Conservation (phyloP, 345 rosid species). For the Moricandia moricandioides region DNA sequence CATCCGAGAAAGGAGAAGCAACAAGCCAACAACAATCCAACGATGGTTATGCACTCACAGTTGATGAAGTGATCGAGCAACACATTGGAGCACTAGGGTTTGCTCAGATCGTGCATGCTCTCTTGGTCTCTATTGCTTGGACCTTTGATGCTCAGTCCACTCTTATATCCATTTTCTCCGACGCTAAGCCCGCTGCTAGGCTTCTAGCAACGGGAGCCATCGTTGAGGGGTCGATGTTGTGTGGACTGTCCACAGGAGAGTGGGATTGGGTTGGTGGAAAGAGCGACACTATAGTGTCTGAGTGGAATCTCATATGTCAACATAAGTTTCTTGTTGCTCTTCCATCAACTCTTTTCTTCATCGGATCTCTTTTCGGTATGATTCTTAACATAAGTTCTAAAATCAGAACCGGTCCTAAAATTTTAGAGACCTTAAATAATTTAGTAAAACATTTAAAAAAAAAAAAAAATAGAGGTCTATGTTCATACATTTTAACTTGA, state of each 20-base stretch:
- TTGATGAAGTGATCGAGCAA: constrained; percentile 64
- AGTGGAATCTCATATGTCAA: constrained; percentile 71
- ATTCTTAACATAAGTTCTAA: not conserved
- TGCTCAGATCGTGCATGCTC: constrained; percentile 59
- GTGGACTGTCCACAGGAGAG: constrained; percentile 46
- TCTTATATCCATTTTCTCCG: constrained; percentile 64
- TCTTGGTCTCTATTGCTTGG: constrained; percentile 69
- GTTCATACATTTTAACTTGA: too few relatives aligned
- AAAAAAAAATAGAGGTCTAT: too few relatives aligned
- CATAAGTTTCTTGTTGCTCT: constrained; percentile 62
- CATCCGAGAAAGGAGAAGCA: constrained; percentile 27
- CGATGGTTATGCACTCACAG: constrained; percentile 47
- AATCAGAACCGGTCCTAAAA: too few relatives aligned
- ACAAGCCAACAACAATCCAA: constrained; percentile 4
- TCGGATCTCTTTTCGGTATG: constrained; percentile 72
- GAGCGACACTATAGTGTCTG: constrained; percentile 48
- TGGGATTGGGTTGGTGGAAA: constrained; percentile 72
- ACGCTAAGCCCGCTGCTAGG: constrained; percentile 52
- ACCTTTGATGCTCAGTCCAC: constrained; percentile 65
- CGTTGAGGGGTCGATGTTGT: constrained; percentile 35
- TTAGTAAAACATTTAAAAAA: too few relatives aligned
- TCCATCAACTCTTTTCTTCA: constrained; percentile 68
- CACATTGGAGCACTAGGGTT: constrained; percentile 63
- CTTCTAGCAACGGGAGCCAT: constrained; percentile 2
- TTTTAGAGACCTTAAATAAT: too few relatives aligned